Evolutionary conservation across 495 filamentous ascomycete species (phyloP).

Genomic region (Bombardia bombarda): DNA sequence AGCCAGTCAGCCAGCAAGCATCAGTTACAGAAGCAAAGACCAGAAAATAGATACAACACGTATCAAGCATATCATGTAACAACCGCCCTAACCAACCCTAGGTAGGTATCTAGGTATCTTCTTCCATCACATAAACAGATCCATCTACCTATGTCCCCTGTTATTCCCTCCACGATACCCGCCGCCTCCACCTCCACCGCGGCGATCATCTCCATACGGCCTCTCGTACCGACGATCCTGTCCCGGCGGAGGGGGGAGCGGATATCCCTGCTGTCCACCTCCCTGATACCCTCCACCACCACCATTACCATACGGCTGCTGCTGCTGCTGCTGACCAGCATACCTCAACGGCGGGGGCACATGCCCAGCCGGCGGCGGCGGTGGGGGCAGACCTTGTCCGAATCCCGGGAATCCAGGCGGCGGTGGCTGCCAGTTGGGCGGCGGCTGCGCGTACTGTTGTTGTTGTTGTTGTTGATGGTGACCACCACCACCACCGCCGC

Average conservation of each 20-base stretch:
- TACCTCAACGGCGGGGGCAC: slow-evolving; percentile 1
- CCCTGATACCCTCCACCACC: slow-evolving; percentile 14
- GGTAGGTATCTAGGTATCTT: too few species aligned
- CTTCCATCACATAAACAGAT: too few species aligned
- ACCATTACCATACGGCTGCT: too few species aligned
- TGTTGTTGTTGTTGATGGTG: too few species aligned
- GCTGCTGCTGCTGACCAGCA: background rate
- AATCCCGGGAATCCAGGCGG: slow-evolving; percentile 39
- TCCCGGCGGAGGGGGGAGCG: background rate
- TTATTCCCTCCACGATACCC: slow-evolving; percentile 9
- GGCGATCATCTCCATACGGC: background rate
- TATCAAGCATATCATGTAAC: too few species aligned
- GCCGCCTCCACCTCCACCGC: slow-evolving; percentile 7
- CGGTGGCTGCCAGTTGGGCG: slow-evolving; percentile 31
- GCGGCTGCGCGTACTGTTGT: slow-evolving; percentile 28
- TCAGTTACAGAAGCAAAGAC: too few species aligned
- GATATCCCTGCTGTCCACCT: background rate
- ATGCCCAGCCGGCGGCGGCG: slow-evolving; percentile 24
- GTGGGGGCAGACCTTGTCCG: slow-evolving; percentile 37
- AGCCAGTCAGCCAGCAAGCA: too few species aligned
- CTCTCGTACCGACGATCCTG: background rate
- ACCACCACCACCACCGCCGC: too few species aligned
- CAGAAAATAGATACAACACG: too few species aligned
- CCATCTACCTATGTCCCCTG: too few species aligned
- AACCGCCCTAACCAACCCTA: too few species aligned